These are phyloP conservation scores for Cadophora luteo-olivacea DNA, from an alignment of 2,329 filamentous ascomycete genomes.

Conservation along the genomic window DNA sequence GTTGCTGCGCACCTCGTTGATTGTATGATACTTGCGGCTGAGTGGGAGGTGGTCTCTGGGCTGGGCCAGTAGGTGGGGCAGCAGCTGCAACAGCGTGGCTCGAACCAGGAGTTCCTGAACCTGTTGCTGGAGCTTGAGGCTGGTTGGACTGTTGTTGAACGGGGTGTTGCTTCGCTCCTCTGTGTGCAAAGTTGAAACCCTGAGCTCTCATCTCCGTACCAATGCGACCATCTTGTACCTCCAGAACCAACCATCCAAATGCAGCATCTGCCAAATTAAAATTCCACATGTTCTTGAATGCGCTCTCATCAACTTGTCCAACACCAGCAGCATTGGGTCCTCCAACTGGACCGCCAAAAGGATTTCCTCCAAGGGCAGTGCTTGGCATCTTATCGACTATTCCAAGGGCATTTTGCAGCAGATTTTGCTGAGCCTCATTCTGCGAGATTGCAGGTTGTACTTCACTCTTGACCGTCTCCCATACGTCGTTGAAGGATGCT, in stretches of 20 bases:
- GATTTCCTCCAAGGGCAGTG: constrained; percentile 93
- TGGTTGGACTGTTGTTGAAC: constrained; percentile 43
- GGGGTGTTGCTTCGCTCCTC: constrained; percentile 78
- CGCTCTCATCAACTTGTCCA: constrained; percentile 95
- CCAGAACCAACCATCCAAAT: constrained; percentile 93
- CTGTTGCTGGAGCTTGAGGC: constrained; percentile 46
- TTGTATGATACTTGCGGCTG: constrained; percentile 36
- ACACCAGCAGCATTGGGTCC: constrained; percentile 70
- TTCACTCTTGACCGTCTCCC: constrained; percentile 97
- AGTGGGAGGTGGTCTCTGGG: constrained; percentile 39
- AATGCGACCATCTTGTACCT: constrained; percentile 94
- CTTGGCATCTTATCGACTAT: constrained; percentile 98
- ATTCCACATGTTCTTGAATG: constrained; percentile 99
- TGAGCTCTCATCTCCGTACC: constrained; percentile 99
- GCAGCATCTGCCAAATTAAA: constrained; percentile 98
- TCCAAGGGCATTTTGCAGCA: constrained; percentile 88
- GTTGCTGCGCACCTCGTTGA: constrained; percentile 41
- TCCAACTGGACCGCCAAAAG: constrained; percentile 86
- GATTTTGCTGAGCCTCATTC: constrained; percentile 91
- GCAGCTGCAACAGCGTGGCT: constrained; percentile 45
- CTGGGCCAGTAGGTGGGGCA: constrained; percentile 43
- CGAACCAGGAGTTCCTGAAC: constrained; percentile 45
- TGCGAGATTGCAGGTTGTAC: constrained; percentile 93
- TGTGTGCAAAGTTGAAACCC: constrained; percentile 98
- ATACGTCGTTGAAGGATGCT: constrained; percentile 98